These are phyloP conservation scores for Quercus bicolor DNA, from an alignment of 306 rosid genomes.

Conservation along the genomic window DNA sequence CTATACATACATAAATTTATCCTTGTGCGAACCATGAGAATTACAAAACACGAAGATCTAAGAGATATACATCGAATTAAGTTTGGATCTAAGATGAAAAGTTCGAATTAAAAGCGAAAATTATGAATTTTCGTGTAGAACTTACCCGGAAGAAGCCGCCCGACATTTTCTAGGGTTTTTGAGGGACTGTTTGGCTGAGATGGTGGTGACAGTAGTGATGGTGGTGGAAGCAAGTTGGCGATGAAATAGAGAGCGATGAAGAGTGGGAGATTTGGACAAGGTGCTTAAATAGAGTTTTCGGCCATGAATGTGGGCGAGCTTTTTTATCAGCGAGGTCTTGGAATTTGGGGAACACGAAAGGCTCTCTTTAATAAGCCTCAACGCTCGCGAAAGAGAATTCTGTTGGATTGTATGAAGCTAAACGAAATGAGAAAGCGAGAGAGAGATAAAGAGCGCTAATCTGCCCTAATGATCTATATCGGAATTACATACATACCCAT, in stretches of 20 bases:
- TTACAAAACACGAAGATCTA: constrained; percentile 18
- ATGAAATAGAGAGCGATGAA: background rate
- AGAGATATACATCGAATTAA: constrained; percentile 12
- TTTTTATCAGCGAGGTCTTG: too few relatives aligned
- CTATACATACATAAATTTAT: background rate
- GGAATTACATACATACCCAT: too few relatives aligned
- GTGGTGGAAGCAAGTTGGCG: constrained; percentile 10
- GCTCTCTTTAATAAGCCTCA: too few relatives aligned
- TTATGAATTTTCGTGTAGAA: background rate
- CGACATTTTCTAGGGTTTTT: constrained; percentile 68
- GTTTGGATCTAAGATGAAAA: constrained; percentile 4
- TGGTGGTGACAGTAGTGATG: background rate
- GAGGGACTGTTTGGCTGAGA: constrained; percentile 24
- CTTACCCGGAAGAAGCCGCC: constrained; percentile 96
- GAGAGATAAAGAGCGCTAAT: too few relatives aligned
- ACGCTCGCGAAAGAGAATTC: too few relatives aligned
- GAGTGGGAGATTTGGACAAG: background rate
- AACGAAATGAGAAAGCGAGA: too few relatives aligned
- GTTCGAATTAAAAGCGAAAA: background rate
- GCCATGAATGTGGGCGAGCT: background rate
- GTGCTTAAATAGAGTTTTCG: background rate
- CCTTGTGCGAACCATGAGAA: background rate
- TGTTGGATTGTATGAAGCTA: too few relatives aligned
- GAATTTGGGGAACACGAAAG: too few relatives aligned
- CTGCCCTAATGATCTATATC: too few relatives aligned